Conservation (phyloP, 148 eudicot genomes). For the Fallopia convolvulus region DNA sequence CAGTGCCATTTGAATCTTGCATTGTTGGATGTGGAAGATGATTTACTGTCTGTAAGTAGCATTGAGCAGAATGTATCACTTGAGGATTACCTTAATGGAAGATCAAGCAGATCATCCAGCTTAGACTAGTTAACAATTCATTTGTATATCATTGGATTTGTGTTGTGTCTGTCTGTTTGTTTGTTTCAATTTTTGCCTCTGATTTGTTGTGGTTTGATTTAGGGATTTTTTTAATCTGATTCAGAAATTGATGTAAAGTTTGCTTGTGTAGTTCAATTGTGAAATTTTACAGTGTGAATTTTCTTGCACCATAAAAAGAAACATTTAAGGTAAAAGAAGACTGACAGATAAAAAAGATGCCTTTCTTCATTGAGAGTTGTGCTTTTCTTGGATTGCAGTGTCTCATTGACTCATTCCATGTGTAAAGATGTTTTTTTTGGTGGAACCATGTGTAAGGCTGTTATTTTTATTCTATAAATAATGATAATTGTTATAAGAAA, state of each 20-base stretch:
- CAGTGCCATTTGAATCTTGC: conserved; percentile 84
- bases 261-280: background rate
- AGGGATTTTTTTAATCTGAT: background rate
- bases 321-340: too few species aligned
- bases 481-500: background rate
- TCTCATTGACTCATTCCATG: background rate
- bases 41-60: conserved; percentile 70
- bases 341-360: background rate
- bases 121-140: conserved; percentile 39
- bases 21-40: conserved; percentile 72
- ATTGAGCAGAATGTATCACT: conserved; percentile 62
- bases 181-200: background rate
- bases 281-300: background rate
- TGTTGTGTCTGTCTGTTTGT: background rate
- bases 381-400: background rate
- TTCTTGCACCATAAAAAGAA: too few species aligned
- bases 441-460: too few species aligned
- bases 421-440: too few species aligned
- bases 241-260: background rate
- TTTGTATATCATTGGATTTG: conserved; percentile 11
- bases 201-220: background rate
- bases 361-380: background rate
- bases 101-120: conserved; percentile 92
- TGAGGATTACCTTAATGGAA: conserved; percentile 78
- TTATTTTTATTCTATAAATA: background rate